Conservation (phyloP, 208 protist genomes). For the Crithidia thermophila region DNA sequence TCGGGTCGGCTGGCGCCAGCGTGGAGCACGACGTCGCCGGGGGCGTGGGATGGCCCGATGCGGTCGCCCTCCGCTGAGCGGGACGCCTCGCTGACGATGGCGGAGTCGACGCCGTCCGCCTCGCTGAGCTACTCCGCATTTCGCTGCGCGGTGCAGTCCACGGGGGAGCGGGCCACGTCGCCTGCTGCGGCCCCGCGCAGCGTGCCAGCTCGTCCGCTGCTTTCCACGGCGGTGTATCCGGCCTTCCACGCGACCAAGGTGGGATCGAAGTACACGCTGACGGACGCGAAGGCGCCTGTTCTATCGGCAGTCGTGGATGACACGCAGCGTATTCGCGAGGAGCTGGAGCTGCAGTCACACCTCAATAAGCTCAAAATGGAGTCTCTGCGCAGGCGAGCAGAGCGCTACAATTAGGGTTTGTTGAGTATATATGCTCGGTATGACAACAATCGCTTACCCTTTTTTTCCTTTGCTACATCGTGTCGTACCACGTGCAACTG, state of each 20-base stretch:
- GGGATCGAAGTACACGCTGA: slow-evolving; percentile 17
- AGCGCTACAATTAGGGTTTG: background rate
- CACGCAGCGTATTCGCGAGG: slow-evolving; percentile 14
- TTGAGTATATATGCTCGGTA: too few relatives aligned
- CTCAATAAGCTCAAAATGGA: slow-evolving; percentile 23
- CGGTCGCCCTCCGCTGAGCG: slow-evolving; percentile 9
- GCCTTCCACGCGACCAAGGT: slow-evolving; percentile 19
- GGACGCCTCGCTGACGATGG: background rate
- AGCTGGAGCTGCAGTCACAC: slow-evolving; percentile 17
- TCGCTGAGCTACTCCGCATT: background rate
- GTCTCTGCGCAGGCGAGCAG: slow-evolving; percentile 4
- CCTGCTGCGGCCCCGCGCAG: background rate
- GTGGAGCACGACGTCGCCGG: slow-evolving; percentile 12
- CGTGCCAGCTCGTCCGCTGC: background rate
- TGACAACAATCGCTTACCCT: background rate
- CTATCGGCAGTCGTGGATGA: background rate
- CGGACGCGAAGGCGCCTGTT: background rate
- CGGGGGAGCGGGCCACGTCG: background rate
- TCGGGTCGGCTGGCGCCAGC: background rate
- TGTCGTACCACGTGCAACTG: background rate
- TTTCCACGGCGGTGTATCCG: slow-evolving; percentile 7
- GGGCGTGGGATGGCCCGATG: background rate
- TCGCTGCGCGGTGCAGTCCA: background rate
- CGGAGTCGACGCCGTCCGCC: background rate
- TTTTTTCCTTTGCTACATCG: background rate